Percentiles rank a stretch among this genome's conserved stretches.
Evolutionary conservation across 2,329 filamentous ascomycete genomes (phyloP).

Genomic region (Tympanopsis confertula): DNA sequence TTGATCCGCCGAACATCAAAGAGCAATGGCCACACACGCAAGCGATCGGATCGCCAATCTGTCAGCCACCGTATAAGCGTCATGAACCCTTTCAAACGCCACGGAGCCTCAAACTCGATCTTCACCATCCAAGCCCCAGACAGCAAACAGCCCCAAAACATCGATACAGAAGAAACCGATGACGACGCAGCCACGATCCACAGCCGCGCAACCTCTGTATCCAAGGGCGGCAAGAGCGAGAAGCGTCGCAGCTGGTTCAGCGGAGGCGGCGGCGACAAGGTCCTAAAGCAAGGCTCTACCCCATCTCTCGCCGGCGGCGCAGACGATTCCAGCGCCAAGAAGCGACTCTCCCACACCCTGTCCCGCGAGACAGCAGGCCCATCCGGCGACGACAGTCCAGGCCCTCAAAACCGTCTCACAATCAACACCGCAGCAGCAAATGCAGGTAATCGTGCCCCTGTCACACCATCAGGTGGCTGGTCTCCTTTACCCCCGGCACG

Average conservation of each 20-base stretch:
- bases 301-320: not conserved
- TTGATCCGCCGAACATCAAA: conserved; percentile 16
- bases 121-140: conserved; percentile 15
- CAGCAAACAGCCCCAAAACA: conserved; percentile 6
- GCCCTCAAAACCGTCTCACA: too few species aligned
- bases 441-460: too few species aligned
- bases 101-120: conserved; percentile 19
- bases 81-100: conserved; percentile 28
- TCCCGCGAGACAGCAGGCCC: too few species aligned
- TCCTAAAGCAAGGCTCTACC: conserved; percentile 11
- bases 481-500: too few species aligned
- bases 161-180: conserved; percentile 6
- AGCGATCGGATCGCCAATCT: conserved; percentile 18
- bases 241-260: conserved; percentile 26
- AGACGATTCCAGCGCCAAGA: not conserved
- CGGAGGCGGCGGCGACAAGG: conserved; percentile 17
- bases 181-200: conserved; percentile 21
- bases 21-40: conserved; percentile 15
- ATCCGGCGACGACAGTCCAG: too few species aligned
- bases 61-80: conserved; percentile 25
- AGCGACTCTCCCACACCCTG: too few species aligned
- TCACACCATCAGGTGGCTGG: too few species aligned
- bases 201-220: conserved; percentile 20
- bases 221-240: conserved; percentile 17
- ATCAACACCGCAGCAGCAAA: too few species aligned